A percentile compares a stretch with the other conserved stretches of the same genome.
Conservation (phyloP, 2,329 filamentous ascomycete genomes). For the Mycosphaerella arachidis region DNA sequence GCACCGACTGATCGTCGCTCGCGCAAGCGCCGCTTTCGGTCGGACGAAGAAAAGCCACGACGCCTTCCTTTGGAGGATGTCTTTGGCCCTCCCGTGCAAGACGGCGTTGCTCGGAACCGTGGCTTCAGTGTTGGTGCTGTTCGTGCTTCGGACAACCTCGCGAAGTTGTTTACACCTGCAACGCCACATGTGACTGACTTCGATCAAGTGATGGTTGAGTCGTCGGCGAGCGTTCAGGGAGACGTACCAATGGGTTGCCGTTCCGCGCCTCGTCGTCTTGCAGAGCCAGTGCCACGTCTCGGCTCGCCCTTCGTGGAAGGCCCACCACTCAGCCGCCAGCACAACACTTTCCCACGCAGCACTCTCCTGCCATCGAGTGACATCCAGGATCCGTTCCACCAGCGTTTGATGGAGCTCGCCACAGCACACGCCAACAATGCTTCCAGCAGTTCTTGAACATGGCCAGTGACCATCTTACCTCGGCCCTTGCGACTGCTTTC, state of each 20-base stretch:
- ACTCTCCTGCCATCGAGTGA: conserved; percentile 24
- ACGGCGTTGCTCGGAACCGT: conserved; percentile 55
- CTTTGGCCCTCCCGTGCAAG: conserved; percentile 47
- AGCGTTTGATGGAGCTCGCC: conserved; percentile 30
- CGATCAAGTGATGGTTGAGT: conserved; percentile 31
- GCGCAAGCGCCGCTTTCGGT: conserved; percentile 55
- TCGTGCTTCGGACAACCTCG: conserved; percentile 47
- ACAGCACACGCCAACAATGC: conserved; percentile 15
- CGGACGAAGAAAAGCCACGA: conserved; percentile 47
- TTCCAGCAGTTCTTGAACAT: background rate
- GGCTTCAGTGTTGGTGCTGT: conserved; percentile 59
- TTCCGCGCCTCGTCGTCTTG: conserved; percentile 33
- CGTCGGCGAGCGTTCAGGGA: conserved; percentile 13
- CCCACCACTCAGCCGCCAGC: conserved; percentile 31
- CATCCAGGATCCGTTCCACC: conserved; percentile 31
- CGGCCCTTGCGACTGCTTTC: too few relatives aligned
- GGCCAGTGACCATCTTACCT: too few relatives aligned
- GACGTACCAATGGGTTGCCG: conserved; percentile 23
- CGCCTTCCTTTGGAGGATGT: conserved; percentile 43
- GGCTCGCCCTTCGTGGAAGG: conserved; percentile 46
- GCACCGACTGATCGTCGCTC: conserved; percentile 49
- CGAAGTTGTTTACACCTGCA: conserved; percentile 51
- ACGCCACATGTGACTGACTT: conserved; percentile 36
- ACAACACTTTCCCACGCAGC: conserved; percentile 47
- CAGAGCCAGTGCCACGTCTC: conserved; percentile 42